Conservation (phyloP, 2,329 filamentous ascomycete genomes). For the Colletotrichum paranaense region DNA sequence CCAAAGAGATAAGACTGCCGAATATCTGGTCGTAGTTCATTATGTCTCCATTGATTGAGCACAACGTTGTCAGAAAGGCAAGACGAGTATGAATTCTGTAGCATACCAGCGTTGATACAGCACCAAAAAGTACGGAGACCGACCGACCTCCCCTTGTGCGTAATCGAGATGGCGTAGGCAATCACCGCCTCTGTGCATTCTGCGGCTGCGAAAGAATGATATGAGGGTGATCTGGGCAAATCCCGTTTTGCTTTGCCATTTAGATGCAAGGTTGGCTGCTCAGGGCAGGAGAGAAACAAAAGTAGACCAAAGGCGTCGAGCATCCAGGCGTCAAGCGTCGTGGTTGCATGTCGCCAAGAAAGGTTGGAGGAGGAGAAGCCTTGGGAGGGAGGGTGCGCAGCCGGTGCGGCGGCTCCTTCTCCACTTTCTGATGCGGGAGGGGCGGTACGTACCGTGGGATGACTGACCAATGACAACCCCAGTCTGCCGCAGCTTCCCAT, state of each 20-base stretch:
- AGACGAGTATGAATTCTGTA: background rate
- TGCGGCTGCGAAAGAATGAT: background rate
- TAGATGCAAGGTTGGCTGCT: background rate
- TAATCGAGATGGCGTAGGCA: no score
- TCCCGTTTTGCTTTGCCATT: background rate
- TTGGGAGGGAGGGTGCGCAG: constrained; percentile 9
- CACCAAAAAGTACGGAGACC: background rate
- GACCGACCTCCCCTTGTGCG: no score
- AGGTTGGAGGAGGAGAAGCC: constrained; percentile 4
- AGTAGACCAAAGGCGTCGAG: background rate
- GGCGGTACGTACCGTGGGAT: background rate
- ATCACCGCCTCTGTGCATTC: no score
- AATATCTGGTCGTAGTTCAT: background rate
- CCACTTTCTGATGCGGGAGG: background rate
- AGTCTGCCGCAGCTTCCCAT: background rate
- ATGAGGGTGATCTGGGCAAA: no score
- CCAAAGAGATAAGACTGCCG: background rate
- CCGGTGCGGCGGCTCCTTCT: constrained; percentile 14
- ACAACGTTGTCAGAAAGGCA: background rate
- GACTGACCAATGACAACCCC: background rate
- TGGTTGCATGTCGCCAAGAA: background rate
- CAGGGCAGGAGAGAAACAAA: background rate
- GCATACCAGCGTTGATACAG: background rate
- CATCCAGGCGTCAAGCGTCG: background rate
- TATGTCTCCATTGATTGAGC: background rate